Evolutionary conservation across 2,329 filamentous ascomycete genomes (phyloP), one percentile per base, ranked within the genome.

Genomic region (Massarina eburnea): DNA sequence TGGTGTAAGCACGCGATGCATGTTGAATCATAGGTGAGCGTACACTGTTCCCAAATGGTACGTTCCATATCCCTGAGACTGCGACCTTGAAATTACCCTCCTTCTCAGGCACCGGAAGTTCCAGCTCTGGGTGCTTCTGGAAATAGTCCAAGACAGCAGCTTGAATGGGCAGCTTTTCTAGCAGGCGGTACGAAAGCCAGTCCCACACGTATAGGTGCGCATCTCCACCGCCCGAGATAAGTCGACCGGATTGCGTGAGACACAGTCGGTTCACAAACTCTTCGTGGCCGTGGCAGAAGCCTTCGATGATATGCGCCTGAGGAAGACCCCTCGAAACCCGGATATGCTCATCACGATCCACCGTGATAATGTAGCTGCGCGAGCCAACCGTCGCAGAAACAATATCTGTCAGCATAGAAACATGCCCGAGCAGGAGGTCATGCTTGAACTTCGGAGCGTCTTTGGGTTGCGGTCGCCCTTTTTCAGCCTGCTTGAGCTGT

Each of bases 181-280:
- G 61, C 20, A 88, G 63, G 15, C 66, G 70, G 14, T 79, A 80
- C 0, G 70, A 71, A 33, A 73, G 71, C 92, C 92, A 99, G 52
- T 91, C 78, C 91, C 91, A 99, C 0, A 91, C 74, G 49, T 86
- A 82, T 8, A 99, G 63, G 52, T 85, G 80, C 47, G 85, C 77
- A 59, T 97, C 92, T 3, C 92, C 94, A 39, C 92, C 92, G 8
- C 89, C 94, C 5, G 91, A 95, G 24, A 97, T 73, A 22, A 99
- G 78, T 1, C 86, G 57, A n/a, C 83, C 77, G 3, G 77, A 76
- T 19, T 76, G 64, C 0, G 85, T 83, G 15, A 92, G 73, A 59
- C 85, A 86, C 34, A 99, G 74, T 46, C 82, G 84, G 72, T 80
- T 90, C 54, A 99, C 78, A 67, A 97, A 97, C 29, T 91, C 82